A percentile compares a stretch with the other conserved stretches of the same genome.
These are phyloP conservation scores for Cryomyces minteri DNA, from an alignment of 495 filamentous ascomycete species.

Conservation along the genomic window DNA sequence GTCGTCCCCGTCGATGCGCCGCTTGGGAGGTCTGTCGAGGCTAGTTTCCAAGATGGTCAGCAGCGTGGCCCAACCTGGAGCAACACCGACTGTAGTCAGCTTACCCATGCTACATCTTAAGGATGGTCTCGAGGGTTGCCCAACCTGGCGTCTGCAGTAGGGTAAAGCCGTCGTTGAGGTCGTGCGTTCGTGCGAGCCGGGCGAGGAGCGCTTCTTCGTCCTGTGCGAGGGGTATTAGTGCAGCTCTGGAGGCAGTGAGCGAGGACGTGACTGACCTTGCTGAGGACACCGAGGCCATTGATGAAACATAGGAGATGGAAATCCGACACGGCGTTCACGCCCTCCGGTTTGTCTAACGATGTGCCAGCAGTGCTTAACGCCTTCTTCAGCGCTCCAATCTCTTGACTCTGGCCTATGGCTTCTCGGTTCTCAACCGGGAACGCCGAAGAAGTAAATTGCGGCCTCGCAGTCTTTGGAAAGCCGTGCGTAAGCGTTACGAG, in stretches of 20 bases:
- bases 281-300: conserved; percentile 58
- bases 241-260: conserved; percentile 2
- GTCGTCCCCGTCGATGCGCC: conserved; percentile 10
- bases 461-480: conserved; percentile 64
- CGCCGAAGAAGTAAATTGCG: conserved; percentile 45
- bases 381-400: conserved; percentile 41
- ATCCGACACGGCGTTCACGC: conserved; percentile 57
- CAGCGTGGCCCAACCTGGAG: conserved; percentile 70
- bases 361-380: conserved; percentile 36
- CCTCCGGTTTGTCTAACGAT: conserved; percentile 30
- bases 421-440: conserved; percentile 91
- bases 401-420: conserved; percentile 65
- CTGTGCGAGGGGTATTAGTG: conserved; percentile 26
- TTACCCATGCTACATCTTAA: conserved; percentile 27
- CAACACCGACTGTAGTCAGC: neutral
- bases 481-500: conserved; percentile 93
- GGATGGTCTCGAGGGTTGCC: conserved; percentile 80
- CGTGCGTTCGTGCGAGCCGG: conserved; percentile 60
- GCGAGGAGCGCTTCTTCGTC: conserved; percentile 80
- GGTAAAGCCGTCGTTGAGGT: conserved; percentile 58
- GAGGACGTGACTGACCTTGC: conserved; percentile 43
- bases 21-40: conserved; percentile 89
- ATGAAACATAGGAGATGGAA: conserved; percentile 89
- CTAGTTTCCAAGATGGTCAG: conserved; percentile 79
- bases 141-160: conserved; percentile 73